phyloP scores from a whole-genome alignment of 2,329 filamentous ascomycete genomes.

The Periconia macrospinosa region DNA sequence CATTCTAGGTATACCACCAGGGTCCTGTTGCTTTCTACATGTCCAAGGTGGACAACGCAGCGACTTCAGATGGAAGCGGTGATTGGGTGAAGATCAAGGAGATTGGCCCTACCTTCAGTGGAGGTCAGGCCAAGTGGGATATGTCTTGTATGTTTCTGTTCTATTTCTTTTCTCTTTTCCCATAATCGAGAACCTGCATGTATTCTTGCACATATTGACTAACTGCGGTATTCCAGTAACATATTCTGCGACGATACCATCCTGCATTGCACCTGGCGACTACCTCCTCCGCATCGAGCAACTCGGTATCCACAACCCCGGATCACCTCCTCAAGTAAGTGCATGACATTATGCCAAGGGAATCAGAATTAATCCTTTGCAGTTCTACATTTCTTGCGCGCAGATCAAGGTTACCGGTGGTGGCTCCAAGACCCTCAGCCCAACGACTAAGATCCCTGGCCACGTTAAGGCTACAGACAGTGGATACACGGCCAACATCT shows the following conservation, averaged over 20 bases:
- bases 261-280: constrained; percentile 46
- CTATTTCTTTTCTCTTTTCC: not conserved
- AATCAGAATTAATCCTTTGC: not conserved
- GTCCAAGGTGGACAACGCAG: constrained; percentile 38
- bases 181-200: not conserved
- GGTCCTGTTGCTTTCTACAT: constrained; percentile 43
- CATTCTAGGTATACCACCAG: constrained; percentile 36
- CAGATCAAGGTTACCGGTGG: constrained; percentile 51
- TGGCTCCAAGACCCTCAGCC: constrained; percentile 24
- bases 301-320: constrained; percentile 51
- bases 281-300: constrained; percentile 55
- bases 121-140: constrained; percentile 38
- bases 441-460: constrained; percentile 37
- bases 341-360: too few relatives aligned
- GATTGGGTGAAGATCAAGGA: constrained; percentile 47
- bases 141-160: constrained; percentile 25
- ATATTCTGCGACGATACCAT: constrained; percentile 45
- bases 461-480: constrained; percentile 37
- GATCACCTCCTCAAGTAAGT: constrained; percentile 12
- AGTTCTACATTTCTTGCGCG: constrained; percentile 46
- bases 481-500: constrained; percentile 44
- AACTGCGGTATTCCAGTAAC: constrained; percentile 20
- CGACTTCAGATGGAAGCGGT: constrained; percentile 37
- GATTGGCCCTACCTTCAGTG: constrained; percentile 39
- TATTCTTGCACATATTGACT: too few relatives aligned